Conservation (phyloP, 2,329 filamentous ascomycete genomes). For the Colletotrichum siamense region DNA sequence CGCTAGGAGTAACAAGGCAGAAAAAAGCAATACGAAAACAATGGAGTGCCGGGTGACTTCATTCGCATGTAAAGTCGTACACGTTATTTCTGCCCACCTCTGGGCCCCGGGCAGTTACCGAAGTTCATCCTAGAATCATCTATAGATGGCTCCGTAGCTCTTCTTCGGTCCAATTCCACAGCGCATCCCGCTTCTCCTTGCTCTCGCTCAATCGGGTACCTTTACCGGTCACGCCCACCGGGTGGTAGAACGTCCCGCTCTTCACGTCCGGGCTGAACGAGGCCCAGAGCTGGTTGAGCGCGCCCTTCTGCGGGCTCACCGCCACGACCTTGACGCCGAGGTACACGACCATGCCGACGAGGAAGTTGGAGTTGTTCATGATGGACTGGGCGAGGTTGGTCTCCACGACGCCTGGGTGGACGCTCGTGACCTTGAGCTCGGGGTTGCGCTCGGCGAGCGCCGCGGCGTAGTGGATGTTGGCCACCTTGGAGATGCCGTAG, state of each 20-base stretch:
- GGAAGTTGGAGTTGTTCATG: slow-evolving; percentile 94
- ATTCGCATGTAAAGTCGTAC: neutral
- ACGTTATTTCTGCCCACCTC: neutral
- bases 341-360: slow-evolving; percentile 98
- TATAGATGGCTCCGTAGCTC: slow-evolving; percentile 29
- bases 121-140: neutral
- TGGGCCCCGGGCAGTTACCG: neutral
- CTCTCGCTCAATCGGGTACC: slow-evolving; percentile 26
- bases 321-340: slow-evolving; percentile 67
- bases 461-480: slow-evolving; percentile 35
- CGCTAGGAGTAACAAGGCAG: neutral
- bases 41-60: neutral
- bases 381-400: slow-evolving; percentile 28
- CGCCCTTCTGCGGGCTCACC: slow-evolving; percentile 27
- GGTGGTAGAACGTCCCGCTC: slow-evolving; percentile 37
- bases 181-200: slow-evolving; percentile 29
- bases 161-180: slow-evolving; percentile 42
- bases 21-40: neutral
- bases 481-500: slow-evolving; percentile 38
- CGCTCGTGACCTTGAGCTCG: slow-evolving; percentile 29
- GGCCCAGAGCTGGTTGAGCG: slow-evolving; percentile 37
- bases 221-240: slow-evolving; percentile 31
- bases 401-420: slow-evolving; percentile 35
- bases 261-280: slow-evolving; percentile 25
- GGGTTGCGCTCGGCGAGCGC: slow-evolving; percentile 33